Conservation (phyloP, 2,329 filamentous ascomycete genomes). For the Aureobasidium namibiae region DNA sequence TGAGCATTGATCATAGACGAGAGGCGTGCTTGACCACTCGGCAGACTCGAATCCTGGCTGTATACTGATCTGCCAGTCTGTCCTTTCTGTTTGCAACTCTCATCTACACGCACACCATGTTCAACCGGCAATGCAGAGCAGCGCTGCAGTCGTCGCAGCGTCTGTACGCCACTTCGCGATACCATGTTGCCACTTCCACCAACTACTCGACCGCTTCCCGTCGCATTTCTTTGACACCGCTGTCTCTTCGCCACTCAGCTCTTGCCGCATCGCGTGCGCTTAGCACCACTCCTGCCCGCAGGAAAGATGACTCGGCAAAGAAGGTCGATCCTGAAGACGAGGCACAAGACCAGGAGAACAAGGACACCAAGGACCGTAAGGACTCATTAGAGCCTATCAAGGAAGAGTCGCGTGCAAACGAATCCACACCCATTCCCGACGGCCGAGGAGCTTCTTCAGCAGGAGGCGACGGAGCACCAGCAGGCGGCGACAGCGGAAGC, state of each 20-base stretch:
- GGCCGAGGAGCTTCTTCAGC: conserved; percentile 17
- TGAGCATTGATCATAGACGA: neutral
- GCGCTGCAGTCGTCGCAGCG: conserved; percentile 32
- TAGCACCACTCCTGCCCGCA: conserved; percentile 36
- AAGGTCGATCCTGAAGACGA: conserved; percentile 37
- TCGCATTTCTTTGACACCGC: conserved; percentile 17
- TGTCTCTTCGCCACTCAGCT: conserved; percentile 18
- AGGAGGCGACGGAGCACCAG: conserved; percentile 49
- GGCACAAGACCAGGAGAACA: conserved; percentile 28
- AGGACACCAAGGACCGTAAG: conserved; percentile 35
- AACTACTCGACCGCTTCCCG: conserved; percentile 6
- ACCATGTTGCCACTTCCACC: conserved; percentile 18
- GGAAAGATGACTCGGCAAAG: conserved; percentile 50
- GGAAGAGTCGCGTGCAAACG: conserved; percentile 40
- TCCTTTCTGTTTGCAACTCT: neutral
- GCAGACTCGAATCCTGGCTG: neutral
- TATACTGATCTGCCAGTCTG: conserved; percentile 1
- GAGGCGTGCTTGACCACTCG: neutral
- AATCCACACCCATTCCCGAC: conserved; percentile 45
- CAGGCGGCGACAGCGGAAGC: conserved; percentile 40
- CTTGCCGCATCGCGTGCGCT: conserved; percentile 26
- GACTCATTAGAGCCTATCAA: conserved; percentile 35
- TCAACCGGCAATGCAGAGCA: conserved; percentile 54
- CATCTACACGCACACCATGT: conserved; percentile 7
- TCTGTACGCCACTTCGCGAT: conserved; percentile 21